These are phyloP conservation scores for Yarrowia osloensis DNA, from an alignment of 805 yeast genomes.

Conservation along the genomic window DNA sequence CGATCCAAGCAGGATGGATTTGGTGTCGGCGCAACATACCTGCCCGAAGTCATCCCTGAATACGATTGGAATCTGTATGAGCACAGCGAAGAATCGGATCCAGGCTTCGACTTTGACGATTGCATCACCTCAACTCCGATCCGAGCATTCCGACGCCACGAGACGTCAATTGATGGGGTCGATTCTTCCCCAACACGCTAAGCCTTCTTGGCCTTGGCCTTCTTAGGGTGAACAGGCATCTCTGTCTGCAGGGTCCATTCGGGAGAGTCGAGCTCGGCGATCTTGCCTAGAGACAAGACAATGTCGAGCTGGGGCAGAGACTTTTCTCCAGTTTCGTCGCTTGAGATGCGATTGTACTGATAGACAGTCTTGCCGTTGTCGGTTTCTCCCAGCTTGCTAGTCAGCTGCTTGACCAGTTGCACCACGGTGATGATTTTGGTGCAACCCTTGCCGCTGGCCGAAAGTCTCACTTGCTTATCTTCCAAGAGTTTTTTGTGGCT, in stretches of 20 bases:
- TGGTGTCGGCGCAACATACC: background rate
- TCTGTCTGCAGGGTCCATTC: constrained; percentile 23
- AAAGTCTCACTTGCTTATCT: constrained; percentile 21
- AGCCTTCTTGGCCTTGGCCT: background rate
- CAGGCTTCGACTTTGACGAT: background rate
- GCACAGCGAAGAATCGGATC: background rate
- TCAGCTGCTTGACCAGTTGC: constrained; percentile 34
- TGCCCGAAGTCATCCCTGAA: constrained; percentile 2
- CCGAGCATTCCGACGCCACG: background rate
- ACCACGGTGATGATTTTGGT: constrained; percentile 37
- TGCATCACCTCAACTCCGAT: constrained; percentile 1
- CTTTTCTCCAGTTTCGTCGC: background rate
- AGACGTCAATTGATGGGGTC: background rate
- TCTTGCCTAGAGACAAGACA: constrained; percentile 31
- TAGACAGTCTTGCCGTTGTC: constrained; percentile 17
- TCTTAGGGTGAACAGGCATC: background rate
- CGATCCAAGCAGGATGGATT: background rate
- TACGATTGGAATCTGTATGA: background rate
- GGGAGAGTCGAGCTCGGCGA: background rate
- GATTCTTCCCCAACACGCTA: background rate
- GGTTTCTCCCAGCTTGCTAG: background rate
- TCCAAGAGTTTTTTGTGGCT: constrained; percentile 1
- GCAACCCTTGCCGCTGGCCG: constrained; percentile 30
- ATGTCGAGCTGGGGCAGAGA: background rate
- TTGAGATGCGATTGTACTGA: constrained; percentile 35